Evolutionary conservation across 805 yeast species (phyloP).

Genomic region (Osmozyma mogii): DNA sequence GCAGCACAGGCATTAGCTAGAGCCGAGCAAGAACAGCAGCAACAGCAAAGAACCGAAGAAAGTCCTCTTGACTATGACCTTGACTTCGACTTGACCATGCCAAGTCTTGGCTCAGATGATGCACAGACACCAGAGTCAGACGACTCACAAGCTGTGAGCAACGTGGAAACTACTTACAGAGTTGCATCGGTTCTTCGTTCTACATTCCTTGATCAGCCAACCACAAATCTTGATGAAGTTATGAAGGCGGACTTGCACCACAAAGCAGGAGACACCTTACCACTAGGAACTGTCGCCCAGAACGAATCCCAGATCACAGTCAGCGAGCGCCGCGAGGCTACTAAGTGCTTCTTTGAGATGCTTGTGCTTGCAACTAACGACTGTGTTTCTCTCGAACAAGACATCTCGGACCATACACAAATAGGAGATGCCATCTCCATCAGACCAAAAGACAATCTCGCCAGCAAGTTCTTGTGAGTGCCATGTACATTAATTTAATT

Average conservation of each 20-base stretch:
- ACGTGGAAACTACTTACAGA: slow-evolving; percentile 44
- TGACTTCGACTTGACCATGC: slow-evolving; percentile 20
- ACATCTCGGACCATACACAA: slow-evolving; percentile 19
- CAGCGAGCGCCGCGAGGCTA: slow-evolving; percentile 50
- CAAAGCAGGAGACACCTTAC: slow-evolving; percentile 8
- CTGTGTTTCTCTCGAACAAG: slow-evolving; percentile 57
- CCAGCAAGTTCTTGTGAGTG: slow-evolving; percentile 15
- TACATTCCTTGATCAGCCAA: slow-evolving; percentile 16
- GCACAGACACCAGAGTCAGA: too few species aligned
- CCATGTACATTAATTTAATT: slow-evolving; percentile 1
- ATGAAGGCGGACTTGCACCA: slow-evolving; percentile 28
- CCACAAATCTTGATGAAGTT: slow-evolving; percentile 29
- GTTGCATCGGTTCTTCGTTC: slow-evolving; percentile 42
- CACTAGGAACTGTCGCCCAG: slow-evolving; percentile 15
- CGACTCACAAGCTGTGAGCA: slow-evolving; percentile 20
- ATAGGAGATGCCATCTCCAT: slow-evolving; percentile 57
- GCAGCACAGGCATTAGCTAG: slow-evolving; percentile 20
- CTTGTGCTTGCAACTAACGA: slow-evolving; percentile 75
- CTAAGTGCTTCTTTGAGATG: slow-evolving; percentile 72
- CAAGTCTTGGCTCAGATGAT: slow-evolving; percentile 19
- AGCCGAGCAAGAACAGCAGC: slow-evolving; percentile 17
- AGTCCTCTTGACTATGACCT: slow-evolving; percentile 14
- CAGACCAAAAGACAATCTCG: slow-evolving; percentile 34
- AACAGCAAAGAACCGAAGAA: slow-evolving; percentile 15
- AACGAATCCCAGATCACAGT: slow-evolving; percentile 11